phyloP scores from a whole-genome alignment of 2,329 filamentous ascomycete species.

The Talaromyces sp. region DNA sequence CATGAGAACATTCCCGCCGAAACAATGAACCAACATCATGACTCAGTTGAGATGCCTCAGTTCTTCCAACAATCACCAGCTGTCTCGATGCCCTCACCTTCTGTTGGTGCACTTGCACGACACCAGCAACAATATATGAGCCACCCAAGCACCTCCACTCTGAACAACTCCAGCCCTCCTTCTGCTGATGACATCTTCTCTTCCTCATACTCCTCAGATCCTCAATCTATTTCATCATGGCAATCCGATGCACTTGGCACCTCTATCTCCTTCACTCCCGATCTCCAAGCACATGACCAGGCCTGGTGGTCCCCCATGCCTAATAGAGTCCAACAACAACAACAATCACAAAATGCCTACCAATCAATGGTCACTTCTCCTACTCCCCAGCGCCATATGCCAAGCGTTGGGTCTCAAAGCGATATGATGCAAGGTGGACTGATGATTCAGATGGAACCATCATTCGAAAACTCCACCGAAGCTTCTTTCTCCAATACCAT shows the following conservation, averaged over 20 bases:
- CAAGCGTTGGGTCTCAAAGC: conserved; percentile 31
- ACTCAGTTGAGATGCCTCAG: conserved; percentile 34
- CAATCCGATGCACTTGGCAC: conserved; percentile 43
- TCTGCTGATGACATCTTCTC: conserved; percentile 43
- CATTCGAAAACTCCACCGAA: conserved; percentile 39
- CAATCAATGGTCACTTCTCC: conserved; percentile 39
- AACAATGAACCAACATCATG: conserved; percentile 33
- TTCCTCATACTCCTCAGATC: conserved; percentile 43
- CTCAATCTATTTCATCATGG: conserved; percentile 45
- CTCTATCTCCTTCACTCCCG: conserved; percentile 43
- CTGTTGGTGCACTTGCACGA: conserved; percentile 29
- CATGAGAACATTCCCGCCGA: conserved; percentile 41
- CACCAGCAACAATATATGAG: conserved; percentile 38
- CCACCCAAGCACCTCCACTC: conserved; percentile 31
- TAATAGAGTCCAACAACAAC: conserved; percentile 37
- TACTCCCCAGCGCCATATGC: conserved; percentile 36
- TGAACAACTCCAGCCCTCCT: conserved; percentile 39
- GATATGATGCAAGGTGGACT: conserved; percentile 43
- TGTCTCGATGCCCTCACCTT: conserved; percentile 38
- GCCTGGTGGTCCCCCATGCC: conserved; percentile 49
- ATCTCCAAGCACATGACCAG: conserved; percentile 40
- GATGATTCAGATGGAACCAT: conserved; percentile 43
- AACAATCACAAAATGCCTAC: conserved; percentile 40
- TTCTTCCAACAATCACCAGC: conserved; percentile 39
- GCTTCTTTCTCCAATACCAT: conserved; percentile 32